These are phyloP conservation scores for Pichia sp. DNA, from an alignment of 1,139 yeast genomes.

Conservation along the genomic window DNA sequence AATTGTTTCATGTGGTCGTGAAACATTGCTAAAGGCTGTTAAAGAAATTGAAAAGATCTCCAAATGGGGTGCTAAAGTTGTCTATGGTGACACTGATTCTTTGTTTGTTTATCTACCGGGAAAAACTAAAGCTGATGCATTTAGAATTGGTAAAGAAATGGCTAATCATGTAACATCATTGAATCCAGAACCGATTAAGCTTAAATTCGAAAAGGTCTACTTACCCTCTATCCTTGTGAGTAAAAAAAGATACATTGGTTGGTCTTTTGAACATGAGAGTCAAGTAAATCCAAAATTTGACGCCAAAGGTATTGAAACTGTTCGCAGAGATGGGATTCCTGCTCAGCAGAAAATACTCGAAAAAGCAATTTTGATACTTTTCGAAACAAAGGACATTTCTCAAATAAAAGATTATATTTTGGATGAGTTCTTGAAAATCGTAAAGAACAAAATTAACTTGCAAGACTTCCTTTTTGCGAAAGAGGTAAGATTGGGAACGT, in stretches of 20 bases:
- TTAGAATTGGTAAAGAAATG: slow-evolving; percentile 64
- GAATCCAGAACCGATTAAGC: slow-evolving; percentile 75
- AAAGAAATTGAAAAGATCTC: slow-evolving; percentile 55
- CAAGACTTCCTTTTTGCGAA: slow-evolving; percentile 90
- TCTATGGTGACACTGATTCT: slow-evolving; percentile 95
- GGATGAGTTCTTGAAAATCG: slow-evolving; percentile 61
- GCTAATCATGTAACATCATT: slow-evolving; percentile 58
- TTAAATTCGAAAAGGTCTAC: slow-evolving; percentile 90
- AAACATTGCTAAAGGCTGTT: slow-evolving; percentile 69
- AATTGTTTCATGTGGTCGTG: slow-evolving; percentile 87
- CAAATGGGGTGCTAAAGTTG: slow-evolving; percentile 84
- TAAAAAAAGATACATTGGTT: slow-evolving; percentile 89
- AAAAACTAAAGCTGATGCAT: slow-evolving; percentile 70
- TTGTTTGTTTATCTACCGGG: slow-evolving; percentile 90
- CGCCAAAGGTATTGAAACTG: slow-evolving; percentile 95
- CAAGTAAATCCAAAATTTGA: slow-evolving; percentile 69
- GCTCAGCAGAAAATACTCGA: slow-evolving; percentile 85
- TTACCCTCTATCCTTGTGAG: slow-evolving; percentile 79
- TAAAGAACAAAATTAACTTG: slow-evolving; percentile 56
- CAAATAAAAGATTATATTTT: slow-evolving; percentile 60
- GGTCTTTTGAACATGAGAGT: slow-evolving; percentile 56
- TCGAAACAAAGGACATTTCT: slow-evolving; percentile 70
- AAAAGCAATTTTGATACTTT: slow-evolving; percentile 59
- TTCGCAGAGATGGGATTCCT: slow-evolving; percentile 89
- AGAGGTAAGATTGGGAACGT: slow-evolving; percentile 81